Conservation (phyloP, 202 grass and related monocot species). For the Schoenoplectus tabernaemontani region DNA sequence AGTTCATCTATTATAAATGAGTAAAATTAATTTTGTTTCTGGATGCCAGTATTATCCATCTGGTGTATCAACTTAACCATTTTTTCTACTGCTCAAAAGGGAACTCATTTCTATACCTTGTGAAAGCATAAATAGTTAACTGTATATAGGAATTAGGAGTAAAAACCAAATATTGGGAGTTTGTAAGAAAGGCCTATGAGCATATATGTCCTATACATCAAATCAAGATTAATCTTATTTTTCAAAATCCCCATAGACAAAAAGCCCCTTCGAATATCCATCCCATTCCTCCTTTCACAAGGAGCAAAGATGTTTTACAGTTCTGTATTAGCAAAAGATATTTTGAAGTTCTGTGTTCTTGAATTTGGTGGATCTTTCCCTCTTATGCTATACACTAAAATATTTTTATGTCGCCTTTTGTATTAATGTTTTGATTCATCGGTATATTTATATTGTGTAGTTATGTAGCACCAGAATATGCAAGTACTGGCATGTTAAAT, state of each 20-base stretch:
- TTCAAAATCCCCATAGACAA: neutral
- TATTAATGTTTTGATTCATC: neutral
- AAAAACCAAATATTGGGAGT: neutral
- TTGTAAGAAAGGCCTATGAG: neutral
- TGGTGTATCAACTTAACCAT: neutral
- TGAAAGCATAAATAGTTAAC: neutral
- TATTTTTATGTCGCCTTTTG: neutral
- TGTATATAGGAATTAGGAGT: neutral
- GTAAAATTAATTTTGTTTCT: neutral
- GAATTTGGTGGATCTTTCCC: neutral
- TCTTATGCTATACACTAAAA: neutral
- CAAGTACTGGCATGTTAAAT: conserved; percentile 91
- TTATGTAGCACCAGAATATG: conserved; percentile 93
- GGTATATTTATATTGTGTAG: conserved; percentile 22
- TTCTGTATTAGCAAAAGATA: too few species aligned
- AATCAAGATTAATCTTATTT: neutral
- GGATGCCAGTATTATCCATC: neutral
- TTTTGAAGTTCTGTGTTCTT: too few species aligned
- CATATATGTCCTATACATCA: neutral
- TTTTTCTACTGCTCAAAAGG: neutral
- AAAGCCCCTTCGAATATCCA: neutral
- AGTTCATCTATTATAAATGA: neutral
- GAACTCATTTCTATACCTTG: neutral
- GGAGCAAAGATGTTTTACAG: neutral
- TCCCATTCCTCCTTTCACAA: neutral